These are phyloP conservation scores for Cutaneotrichosporon cavernicola DNA, from an alignment of 1,284 basidiomycete species.

Conservation along the genomic window DNA sequence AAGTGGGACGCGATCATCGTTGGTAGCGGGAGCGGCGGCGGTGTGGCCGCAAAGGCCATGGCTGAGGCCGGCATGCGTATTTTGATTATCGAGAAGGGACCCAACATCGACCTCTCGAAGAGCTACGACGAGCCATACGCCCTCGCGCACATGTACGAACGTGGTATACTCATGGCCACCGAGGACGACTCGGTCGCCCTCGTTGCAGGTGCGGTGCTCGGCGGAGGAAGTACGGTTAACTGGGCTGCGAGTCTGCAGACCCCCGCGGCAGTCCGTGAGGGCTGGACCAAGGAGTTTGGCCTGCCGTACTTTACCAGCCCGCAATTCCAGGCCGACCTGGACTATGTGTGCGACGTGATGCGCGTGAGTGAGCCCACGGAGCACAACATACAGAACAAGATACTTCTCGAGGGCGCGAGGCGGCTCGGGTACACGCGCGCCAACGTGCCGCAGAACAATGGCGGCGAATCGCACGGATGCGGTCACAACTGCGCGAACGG, in stretches of 20 bases:
- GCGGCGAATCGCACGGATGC: conserved; percentile 10
- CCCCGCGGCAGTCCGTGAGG: conserved; percentile 14
- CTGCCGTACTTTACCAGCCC: conserved; percentile 19
- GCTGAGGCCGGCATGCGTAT: conserved; percentile 47
- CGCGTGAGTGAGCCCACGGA: conserved; percentile 22
- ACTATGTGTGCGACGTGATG: conserved; percentile 17
- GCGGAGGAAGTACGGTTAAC: conserved; percentile 56
- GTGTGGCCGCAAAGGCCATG: conserved; percentile 49
- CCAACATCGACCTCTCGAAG: conserved; percentile 47
- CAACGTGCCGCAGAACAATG: conserved; percentile 30
- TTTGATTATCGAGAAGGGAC: conserved; percentile 56
- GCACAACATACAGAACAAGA: conserved; percentile 28
- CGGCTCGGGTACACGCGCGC: conserved; percentile 25
- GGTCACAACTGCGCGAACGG: conserved; percentile 24
- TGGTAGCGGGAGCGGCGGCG: conserved; percentile 55
- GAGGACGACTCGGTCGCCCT: conserved; percentile 52
- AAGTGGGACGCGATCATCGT: conserved; percentile 38
- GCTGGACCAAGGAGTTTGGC: conserved; percentile 12
- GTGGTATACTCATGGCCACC: conserved; percentile 49
- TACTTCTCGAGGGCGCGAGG: conserved; percentile 34
- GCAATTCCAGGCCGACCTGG: conserved; percentile 16
- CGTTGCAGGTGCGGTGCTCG: conserved; percentile 53
- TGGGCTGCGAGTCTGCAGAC: conserved; percentile 54
- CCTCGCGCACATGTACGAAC: conserved; percentile 51
- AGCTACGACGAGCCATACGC: conserved; percentile 45